phyloP scores from a whole-genome alignment of 108 stramenopile species.

The Skeletonema menzelii region DNA sequence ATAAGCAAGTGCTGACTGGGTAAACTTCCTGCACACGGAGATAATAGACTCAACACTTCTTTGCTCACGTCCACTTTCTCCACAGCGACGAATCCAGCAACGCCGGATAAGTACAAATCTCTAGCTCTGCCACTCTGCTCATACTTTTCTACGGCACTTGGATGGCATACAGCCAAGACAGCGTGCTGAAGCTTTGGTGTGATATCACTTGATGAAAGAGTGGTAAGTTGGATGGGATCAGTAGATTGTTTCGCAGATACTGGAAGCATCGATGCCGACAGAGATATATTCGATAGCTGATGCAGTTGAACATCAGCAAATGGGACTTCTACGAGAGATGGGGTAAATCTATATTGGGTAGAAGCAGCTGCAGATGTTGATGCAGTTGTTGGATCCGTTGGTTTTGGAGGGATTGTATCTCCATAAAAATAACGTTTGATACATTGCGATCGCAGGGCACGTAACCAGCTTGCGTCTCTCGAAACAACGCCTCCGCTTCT shows the following conservation, averaged over 20 bases:
- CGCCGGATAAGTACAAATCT: slow-evolving; percentile 72
- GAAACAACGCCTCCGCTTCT: slow-evolving; percentile 81
- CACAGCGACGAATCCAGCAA: slow-evolving; percentile 84
- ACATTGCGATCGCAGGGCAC: slow-evolving; percentile 55
- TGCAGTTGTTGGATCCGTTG: neutral
- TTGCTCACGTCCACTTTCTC: slow-evolving; percentile 73
- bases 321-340: slow-evolving; percentile 65
- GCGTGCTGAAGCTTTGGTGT: slow-evolving; percentile 57
- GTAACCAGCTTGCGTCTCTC: slow-evolving; percentile 64
- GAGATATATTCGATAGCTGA: slow-evolving; percentile 66
- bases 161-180: slow-evolving; percentile 85
- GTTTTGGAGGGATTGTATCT: slow-evolving; percentile 35
- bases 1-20: slow-evolving; percentile 71
- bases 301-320: slow-evolving; percentile 64
- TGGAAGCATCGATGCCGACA: slow-evolving; percentile 77
- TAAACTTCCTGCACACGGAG: slow-evolving; percentile 78
- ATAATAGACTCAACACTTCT: slow-evolving; percentile 71
- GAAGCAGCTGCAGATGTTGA: slow-evolving; percentile 14
- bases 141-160: slow-evolving; percentile 66
- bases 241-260: slow-evolving; percentile 82
- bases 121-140: slow-evolving; percentile 55
- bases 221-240: slow-evolving; percentile 70
- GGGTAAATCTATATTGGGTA: slow-evolving; percentile 66
- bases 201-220: slow-evolving; percentile 45
- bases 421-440: slow-evolving; percentile 89